These are phyloP conservation scores for Linanthus parryae DNA, from an alignment of 148 eudicot genomes.

Conservation along the genomic window DNA sequence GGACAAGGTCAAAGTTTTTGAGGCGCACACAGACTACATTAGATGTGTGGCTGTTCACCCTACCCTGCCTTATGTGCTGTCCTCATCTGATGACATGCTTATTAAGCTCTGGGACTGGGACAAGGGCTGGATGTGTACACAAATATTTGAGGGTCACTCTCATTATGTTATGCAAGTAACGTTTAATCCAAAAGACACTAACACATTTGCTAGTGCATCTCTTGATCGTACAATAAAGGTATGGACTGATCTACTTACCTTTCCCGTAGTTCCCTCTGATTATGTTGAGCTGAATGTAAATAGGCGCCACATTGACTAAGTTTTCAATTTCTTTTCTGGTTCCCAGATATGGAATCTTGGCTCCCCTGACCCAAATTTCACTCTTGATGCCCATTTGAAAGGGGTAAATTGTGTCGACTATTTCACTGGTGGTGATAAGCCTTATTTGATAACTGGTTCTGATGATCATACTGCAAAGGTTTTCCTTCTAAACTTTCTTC, in stretches of 20 bases:
- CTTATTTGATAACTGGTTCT: conserved; percentile 65
- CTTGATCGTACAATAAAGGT: conserved; percentile 96
- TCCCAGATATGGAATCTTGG: conserved; percentile 77
- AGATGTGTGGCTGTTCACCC: conserved; percentile 97
- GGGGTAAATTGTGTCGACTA: conserved; percentile 82
- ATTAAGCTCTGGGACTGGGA: conserved; percentile 99
- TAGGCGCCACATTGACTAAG: background rate
- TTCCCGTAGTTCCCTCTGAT: background rate
- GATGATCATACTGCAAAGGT: conserved; percentile 87
- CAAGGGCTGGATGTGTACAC: conserved; percentile 85
- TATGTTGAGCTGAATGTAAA: background rate
- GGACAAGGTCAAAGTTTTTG: conserved; percentile 85
- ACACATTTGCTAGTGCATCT: conserved; percentile 93
- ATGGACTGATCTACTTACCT: background rate
- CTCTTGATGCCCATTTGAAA: conserved; percentile 70
- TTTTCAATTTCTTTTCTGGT: background rate
- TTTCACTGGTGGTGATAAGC: conserved; percentile 63
- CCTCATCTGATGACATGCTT: conserved; percentile 98
- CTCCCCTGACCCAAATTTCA: conserved; percentile 58
- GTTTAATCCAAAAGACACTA: conserved; percentile 86
- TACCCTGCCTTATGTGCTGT: conserved; percentile 83
- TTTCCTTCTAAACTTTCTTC: background rate
- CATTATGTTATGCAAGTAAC: conserved; percentile 97
- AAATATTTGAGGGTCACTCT: conserved; percentile 90
- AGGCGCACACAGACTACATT: conserved; percentile 91